Base-by-base conservation (phyloP, 805 yeast genomes). In the Candida montana region DNA sequence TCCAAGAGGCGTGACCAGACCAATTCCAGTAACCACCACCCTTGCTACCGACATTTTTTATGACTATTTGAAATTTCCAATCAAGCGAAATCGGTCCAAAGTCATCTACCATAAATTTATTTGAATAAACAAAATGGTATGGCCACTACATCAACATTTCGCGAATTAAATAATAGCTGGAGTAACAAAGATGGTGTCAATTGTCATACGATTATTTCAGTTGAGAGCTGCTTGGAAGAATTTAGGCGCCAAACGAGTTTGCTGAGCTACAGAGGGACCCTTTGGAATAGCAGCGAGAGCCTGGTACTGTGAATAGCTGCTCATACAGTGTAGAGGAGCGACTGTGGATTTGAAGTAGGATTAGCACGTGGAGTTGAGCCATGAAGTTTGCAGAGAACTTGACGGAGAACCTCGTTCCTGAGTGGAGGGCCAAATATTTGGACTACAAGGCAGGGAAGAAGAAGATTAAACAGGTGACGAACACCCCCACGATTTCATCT, bases 1-100 rank as follows among this genome's bases (percentile, higher is more conserved):
- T 0, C 97, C 98, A 3, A 93, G 64, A 0, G 99, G 99, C 0
- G 93, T 77, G 1, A 90, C 75, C 21, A 85, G 64, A 0, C 98
- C 98, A 7, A 93, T 58, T 0, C 99, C 99, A 0, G 99, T 93
- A 1, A 91, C 82, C 1, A 91, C 97, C 0, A 91, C 95, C 61
- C 96, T 39, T 4, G 39, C 10, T 3, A 29, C 11, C 5, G 36
- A n/a, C 34, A 33, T 26, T 13, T 17, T 7, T 6, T 15, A 15
- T 17, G n/a, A 23, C 4, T 33, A 11, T 7, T 18, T 23, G 28
- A 28, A 16, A n/a, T 13, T 5, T n/a, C 31, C n/a, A 7, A 12
- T 8, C 7, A 7, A 15, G 13, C 31, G n/a, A 13, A 29, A 29
- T 15, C n/a, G 17, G n/a, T n/a, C n/a, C n/a, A n/a, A n/a, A n/a